Percentiles rank a stretch among this genome's conserved stretches.
Conservation (phyloP, 805 yeast species). For the Sugiyamaella mastotermitis region DNA sequence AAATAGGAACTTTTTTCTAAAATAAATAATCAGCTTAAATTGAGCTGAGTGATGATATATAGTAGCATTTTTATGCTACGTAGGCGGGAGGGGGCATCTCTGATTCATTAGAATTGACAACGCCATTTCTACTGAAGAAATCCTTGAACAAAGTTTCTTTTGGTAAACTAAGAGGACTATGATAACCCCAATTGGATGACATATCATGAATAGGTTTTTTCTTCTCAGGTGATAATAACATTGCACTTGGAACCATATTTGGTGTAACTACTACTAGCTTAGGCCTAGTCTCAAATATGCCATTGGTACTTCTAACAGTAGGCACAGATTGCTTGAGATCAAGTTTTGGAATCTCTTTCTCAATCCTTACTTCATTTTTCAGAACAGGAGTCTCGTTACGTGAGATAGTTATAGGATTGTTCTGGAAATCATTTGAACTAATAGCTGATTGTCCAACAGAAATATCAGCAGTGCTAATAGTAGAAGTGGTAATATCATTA, state of each 20-base stretch:
- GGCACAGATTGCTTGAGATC: background rate
- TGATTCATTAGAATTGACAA: slow-evolving; percentile 4
- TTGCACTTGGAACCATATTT: too few species aligned
- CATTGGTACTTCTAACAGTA: background rate
- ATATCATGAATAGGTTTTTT: too few species aligned
- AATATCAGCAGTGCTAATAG: slow-evolving; percentile 1
- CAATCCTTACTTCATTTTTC: background rate
- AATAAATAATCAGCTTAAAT: too few species aligned
- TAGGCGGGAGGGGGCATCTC: slow-evolving; percentile 19
- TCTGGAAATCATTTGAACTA: background rate
- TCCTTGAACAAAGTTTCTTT: slow-evolving; percentile 13
- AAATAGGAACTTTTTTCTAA: too few species aligned
- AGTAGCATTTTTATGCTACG: slow-evolving; percentile 13
- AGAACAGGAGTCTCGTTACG: too few species aligned
- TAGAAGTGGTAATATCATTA: background rate
- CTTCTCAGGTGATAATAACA: too few species aligned
- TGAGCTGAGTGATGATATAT: background rate
- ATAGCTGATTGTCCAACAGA: slow-evolving; percentile 5
- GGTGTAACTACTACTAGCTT: too few species aligned
- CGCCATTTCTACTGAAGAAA: slow-evolving; percentile 16
- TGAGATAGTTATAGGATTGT: too few species aligned
- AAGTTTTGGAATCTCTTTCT: background rate
- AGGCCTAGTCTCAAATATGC: too few species aligned
- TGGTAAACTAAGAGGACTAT: background rate
- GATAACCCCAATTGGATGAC: too few species aligned